These are phyloP conservation scores for Blastocystis sp. DNA, from an alignment of 352 stramenopile genomes.

Conservation along the genomic window DNA sequence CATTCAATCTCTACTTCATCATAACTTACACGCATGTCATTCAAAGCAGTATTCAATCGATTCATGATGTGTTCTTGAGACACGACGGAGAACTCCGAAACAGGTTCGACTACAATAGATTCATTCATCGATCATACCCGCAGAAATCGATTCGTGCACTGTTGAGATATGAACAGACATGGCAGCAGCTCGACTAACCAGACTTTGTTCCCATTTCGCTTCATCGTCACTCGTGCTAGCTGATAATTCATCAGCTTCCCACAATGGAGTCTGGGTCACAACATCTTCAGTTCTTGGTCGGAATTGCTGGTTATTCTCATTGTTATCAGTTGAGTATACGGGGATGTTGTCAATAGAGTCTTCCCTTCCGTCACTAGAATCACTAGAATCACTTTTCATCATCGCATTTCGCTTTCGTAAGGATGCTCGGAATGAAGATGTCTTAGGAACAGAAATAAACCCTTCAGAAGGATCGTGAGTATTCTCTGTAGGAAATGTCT, in stretches of 20 bases:
- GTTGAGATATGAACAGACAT: background rate
- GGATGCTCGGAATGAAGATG: background rate
- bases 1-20: background rate
- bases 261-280: background rate
- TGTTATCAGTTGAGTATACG: background rate
- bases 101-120: background rate
- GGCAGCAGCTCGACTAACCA: background rate
- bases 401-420: background rate
- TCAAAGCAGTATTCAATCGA: background rate
- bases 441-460: background rate
- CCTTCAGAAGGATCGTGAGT: background rate
- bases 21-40: slow-evolving; percentile 6
- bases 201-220: slow-evolving; percentile 11
- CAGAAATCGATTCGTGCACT: background rate
- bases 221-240: slow-evolving; percentile 27
- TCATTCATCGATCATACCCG: background rate
- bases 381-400: background rate
- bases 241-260: background rate
- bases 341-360: background rate
- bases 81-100: background rate
- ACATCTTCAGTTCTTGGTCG: background rate
- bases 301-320: background rate
- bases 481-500: background rate
- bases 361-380: background rate
- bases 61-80: slow-evolving; percentile 38